A percentile compares a stretch with the other conserved stretches of the same genome.
These are phyloP conservation scores for Ophiostoma australiae DNA, from an alignment of 2,329 filamentous ascomycete genomes.

Conservation along the genomic window DNA sequence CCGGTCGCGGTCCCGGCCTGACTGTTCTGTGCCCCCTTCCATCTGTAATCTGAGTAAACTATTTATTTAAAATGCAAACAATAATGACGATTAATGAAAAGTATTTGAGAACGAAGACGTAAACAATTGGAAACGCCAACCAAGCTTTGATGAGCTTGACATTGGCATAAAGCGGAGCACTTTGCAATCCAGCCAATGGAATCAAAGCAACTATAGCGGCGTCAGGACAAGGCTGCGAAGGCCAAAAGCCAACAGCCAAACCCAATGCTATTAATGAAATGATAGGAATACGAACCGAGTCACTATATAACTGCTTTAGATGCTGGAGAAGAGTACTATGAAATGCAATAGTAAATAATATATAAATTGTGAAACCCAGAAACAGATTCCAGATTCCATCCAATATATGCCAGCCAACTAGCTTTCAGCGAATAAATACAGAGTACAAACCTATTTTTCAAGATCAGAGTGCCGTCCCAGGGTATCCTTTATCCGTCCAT, in stretches of 20 bases:
- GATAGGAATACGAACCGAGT: not conserved
- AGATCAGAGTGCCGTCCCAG: not conserved
- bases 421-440: not conserved
- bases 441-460: not conserved
- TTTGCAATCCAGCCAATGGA: not conserved
- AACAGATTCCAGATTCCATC: too few relatives aligned
- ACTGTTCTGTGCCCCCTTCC: not conserved
- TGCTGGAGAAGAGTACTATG: not conserved
- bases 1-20: not conserved
- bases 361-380: not conserved
- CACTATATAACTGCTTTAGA: not conserved
- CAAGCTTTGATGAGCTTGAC: not conserved
- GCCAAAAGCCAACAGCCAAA: too few relatives aligned
- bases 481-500: constrained; percentile 1
- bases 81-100: not conserved
- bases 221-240: not conserved
- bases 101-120: too few relatives aligned
- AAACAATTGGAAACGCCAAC: not conserved
- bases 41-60: not conserved
- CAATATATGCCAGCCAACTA: too few relatives aligned
- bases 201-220: not conserved
- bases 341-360: not conserved
- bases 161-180: not conserved
- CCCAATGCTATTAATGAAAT: too few relatives aligned
- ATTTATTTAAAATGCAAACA: not conserved